Evolutionary conservation across 805 yeast species (phyloP), one percentile per base, ranked within the genome.

Genomic region (Scheffersomyces lignosus): DNA sequence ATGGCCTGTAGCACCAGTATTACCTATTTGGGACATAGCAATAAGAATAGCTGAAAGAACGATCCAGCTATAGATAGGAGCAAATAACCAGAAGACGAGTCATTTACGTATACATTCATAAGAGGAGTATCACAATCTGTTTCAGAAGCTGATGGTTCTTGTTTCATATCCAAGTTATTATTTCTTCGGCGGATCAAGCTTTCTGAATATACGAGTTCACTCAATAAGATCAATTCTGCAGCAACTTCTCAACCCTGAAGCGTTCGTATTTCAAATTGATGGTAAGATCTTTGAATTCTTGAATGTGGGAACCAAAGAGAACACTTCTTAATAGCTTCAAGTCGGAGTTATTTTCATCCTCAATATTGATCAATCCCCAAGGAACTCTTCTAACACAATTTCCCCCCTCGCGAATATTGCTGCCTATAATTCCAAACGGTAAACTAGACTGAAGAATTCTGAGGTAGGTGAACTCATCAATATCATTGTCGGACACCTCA

Each of bases 231-330:
- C n/a, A n/a, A n/a, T n/a, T n/a, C n/a, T 12, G 20, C 18, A 13
- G 14, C 23, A 13, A 20, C 14, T 36, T 31, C 20, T 44, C 47
- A 22, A 43, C 39, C 33, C 51, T 37, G 31, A 33, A 55, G n/a
- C 24, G 22, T 29, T 56, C 62, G 31, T 56, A 56, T 36, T 49
- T 48, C 13, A 28, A 38, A 17, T 37, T 34, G 5, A 43, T 18
- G 12, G 58, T 56, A 24, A 45, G 34, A 24, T 58, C 64, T 34
- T 48, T 56, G 24, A 58, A 53, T 37, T 56, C 62, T 31, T 54
- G 54, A 29, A 55, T 34, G 43, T 58, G 62, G 3, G 60, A 47
- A 4, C 49, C 53, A 23, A 58, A 45, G 9, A 58, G 29, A 8
- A 54, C 34, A 32, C 45, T 46, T 36, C 44, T 44, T 34, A 56